Conservation (phyloP, 192 early-diverging fungal genomes). For the Chytriomyces sp. region DNA sequence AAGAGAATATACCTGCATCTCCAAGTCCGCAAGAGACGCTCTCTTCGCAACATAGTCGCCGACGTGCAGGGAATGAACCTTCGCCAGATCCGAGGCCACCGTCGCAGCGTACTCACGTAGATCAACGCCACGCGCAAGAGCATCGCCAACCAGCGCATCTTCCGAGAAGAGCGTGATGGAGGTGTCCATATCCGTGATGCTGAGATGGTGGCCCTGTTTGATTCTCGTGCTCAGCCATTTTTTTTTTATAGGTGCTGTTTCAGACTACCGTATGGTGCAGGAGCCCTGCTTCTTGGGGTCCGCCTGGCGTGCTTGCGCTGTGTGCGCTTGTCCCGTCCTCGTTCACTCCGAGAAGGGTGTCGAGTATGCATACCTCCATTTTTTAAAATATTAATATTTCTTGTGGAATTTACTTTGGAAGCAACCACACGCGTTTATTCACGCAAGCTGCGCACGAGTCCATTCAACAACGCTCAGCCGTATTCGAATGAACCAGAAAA, state of each 20-base stretch:
- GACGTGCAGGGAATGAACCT: conserved; percentile 44
- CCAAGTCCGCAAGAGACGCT: background rate
- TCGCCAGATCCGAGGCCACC: conserved; percentile 71
- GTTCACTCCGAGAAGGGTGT: conserved; percentile 15
- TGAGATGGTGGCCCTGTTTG: too few species aligned
- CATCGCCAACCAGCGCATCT: conserved; percentile 82
- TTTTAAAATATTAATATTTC: too few species aligned
- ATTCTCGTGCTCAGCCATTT: too few species aligned
- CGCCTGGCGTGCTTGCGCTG: too few species aligned
- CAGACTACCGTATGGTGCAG: too few species aligned
- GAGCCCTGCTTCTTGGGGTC: too few species aligned
- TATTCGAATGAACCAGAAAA: too few species aligned
- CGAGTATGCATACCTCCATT: conserved; percentile 23
- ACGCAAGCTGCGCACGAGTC: too few species aligned
- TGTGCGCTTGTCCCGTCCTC: background rate
- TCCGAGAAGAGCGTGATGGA: conserved; percentile 76
- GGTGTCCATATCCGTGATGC: conserved; percentile 12
- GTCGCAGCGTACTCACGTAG: conserved; percentile 83
- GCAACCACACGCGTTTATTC: too few species aligned
- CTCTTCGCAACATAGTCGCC: conserved; percentile 12
- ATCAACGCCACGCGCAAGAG: conserved; percentile 83
- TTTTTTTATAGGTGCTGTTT: too few species aligned
- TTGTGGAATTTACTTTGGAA: too few species aligned
- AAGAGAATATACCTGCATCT: background rate
- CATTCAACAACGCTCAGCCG: too few species aligned